Evolutionary conservation across 352 stramenopile genomes (phyloP).

Genomic region (Pythium aristosporum): DNA sequence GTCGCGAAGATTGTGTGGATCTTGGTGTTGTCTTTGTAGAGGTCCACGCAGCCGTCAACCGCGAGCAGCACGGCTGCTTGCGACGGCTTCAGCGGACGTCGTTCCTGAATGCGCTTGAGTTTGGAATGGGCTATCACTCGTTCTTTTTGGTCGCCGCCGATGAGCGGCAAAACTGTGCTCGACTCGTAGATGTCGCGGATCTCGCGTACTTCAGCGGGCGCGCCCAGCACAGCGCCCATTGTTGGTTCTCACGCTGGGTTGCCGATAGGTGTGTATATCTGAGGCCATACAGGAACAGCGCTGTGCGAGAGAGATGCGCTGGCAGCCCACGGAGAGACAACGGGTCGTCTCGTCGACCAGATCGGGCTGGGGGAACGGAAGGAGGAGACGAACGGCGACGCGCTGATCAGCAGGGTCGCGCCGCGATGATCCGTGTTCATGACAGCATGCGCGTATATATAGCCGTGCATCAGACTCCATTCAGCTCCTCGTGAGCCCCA

Average conservation of each 20-base stretch:
- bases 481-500: not conserved
- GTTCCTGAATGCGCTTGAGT: constrained; percentile 43
- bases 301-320: not conserved
- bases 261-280: not conserved
- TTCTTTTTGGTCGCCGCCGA: constrained; percentile 48
- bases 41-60: constrained; percentile 49
- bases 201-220: constrained; percentile 36
- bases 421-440: not conserved
- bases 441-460: not conserved
- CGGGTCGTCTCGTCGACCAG: not conserved
- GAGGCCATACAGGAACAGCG: constrained; percentile 8
- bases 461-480: not conserved
- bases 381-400: not conserved
- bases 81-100: constrained; percentile 28
- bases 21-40: constrained; percentile 48
- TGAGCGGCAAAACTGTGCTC: constrained; percentile 63
- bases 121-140: constrained; percentile 47
- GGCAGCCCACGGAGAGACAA: not conserved
- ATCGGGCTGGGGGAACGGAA: not conserved
- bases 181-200: constrained; percentile 50
- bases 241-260: constrained; percentile 13
- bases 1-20: constrained; percentile 37
- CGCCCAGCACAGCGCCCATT: constrained; percentile 58
- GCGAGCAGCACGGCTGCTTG: constrained; percentile 48
- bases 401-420: not conserved